Base-by-base conservation (phyloP, 2,329 filamentous ascomycete species). In the Arthrobotrys megalospora region DNA sequence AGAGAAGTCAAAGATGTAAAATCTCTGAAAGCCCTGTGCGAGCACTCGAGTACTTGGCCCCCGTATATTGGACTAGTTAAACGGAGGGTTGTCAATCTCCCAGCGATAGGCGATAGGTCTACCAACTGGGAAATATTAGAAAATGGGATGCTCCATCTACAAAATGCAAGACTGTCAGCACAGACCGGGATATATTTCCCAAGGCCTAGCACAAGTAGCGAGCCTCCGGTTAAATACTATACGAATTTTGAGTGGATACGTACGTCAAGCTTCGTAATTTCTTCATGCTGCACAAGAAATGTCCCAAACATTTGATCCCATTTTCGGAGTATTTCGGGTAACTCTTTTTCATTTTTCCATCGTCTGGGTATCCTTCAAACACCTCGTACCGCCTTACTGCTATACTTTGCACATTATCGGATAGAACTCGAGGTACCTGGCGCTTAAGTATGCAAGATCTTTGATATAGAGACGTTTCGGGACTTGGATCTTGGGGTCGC, bases 201-300 rank as follows among this genome's bases (percentile, higher is more conserved):
- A 28, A 5, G 5, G 2, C 24, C 5, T 28, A 28, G 24, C n/a
- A n/a, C n/a, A n/a, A 28, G 24, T 2, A 28, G 24, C 5, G 24
- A 28, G 2, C 2, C 24, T 28, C 24, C 24, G 24, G 24, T 28
- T 28, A 28, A 28, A 28, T 2, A 28, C 24, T 5, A 5, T 28
- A n/a, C 24, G 2, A 28, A 28, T 2, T 28, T 28, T 28, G 32
- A 6, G 36, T 32, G n/a, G n/a, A 50, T 43, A 28, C 34, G 2
- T 60, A 69, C 65, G 34, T 41, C 34, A 62, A 16, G 6, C 4
- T 47, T 14, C 19, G 55, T 21, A 64, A 12, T 7, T 64, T 72
- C 36, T 65, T 72, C 68, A 72, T 64, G 6, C 47, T 47, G 21
- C 68, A 52, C 11, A 72, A n/a, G n/a, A 72, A 72, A 11, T 55